Conservation (phyloP, 306 rosid genomes). For the Ormosia emarginata region DNA sequence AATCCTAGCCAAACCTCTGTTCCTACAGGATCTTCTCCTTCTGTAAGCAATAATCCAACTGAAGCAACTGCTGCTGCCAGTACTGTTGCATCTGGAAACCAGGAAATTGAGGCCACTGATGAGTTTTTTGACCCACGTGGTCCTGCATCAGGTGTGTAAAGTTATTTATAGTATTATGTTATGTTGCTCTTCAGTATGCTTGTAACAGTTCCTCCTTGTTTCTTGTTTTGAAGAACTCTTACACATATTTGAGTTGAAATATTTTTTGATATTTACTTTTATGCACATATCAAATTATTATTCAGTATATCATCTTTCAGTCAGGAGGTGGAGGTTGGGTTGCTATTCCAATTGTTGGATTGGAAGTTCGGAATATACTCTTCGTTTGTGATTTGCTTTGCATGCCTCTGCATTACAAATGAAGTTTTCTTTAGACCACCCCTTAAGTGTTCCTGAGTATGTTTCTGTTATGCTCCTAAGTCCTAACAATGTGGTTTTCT, state of each 20-base stretch:
- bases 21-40: slow-evolving; percentile 56
- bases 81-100: slow-evolving; percentile 41
- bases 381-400: background rate
- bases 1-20: slow-evolving; percentile 49
- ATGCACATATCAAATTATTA: background rate
- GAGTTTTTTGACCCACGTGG: slow-evolving; percentile 97
- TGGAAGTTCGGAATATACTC: background rate
- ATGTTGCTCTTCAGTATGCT: slow-evolving; percentile 1
- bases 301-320: background rate
- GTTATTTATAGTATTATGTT: slow-evolving; percentile 1
- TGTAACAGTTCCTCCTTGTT: background rate
- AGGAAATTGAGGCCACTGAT: slow-evolving; percentile 55
- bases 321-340: background rate
- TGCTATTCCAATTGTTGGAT: background rate
- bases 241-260: background rate
- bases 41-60: slow-evolving; percentile 41
- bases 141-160: slow-evolving; percentile 52
- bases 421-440: background rate
- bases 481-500: background rate
- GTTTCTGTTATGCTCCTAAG: background rate
- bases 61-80: slow-evolving; percentile 40
- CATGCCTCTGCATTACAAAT: background rate
- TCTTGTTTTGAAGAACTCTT: background rate
- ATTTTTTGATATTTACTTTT: background rate
- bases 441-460: background rate